Base-by-base conservation (phyloP, 129 eudicot species). In the Lonicera japonica region DNA sequence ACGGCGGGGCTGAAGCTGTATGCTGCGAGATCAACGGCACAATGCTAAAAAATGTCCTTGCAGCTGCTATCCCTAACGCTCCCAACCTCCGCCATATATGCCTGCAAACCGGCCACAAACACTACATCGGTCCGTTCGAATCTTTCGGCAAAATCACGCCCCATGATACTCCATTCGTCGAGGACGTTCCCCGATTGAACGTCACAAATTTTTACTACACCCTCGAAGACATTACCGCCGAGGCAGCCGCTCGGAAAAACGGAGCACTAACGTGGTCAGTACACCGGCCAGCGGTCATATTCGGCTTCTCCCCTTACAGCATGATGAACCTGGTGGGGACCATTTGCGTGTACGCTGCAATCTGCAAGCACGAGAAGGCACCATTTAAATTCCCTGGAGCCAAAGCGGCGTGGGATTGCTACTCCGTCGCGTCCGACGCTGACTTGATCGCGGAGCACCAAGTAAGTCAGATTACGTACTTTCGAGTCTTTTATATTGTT, bases 361-460 rank as follows among this genome's bases (percentile, higher is more conserved):
- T 79, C 1, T 79, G 83, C 58, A 78, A 78, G 66, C 73, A 78
- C 61, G 79, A 78, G 56, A 75, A 75, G 21, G 52, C n/a, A 50
- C 69, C 75, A 3, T 25, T 78, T 40, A 69, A 41, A 45, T 78
- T 73, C 66, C 79, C 79, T 0, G 83, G 83, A 15, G 57, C 72
- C 18, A 78, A 78, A 22, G 66, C 68, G 7, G 73, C 69, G 13
- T 78, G 83, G 79, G 60, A 78, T 23, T 52, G 75, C 21, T 78
- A 48, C 47, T 68, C 66, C 3, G 60, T 38, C 6, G 79, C 73
- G 5, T 73, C 79, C 0, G 83, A 78, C 18, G 83, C 83, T 0
- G 83, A 78, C 11, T 17, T 78, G 55, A 65, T 78, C 3, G 83
- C 83, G 1, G 83, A 78, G 57, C 83, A 78, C 17, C n/a, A n/a